A percentile compares a stretch with the other conserved stretches of the same genome.
phyloP scores from a whole-genome alignment of 169 alveolate species.

The Eimeria tenella region DNA sequence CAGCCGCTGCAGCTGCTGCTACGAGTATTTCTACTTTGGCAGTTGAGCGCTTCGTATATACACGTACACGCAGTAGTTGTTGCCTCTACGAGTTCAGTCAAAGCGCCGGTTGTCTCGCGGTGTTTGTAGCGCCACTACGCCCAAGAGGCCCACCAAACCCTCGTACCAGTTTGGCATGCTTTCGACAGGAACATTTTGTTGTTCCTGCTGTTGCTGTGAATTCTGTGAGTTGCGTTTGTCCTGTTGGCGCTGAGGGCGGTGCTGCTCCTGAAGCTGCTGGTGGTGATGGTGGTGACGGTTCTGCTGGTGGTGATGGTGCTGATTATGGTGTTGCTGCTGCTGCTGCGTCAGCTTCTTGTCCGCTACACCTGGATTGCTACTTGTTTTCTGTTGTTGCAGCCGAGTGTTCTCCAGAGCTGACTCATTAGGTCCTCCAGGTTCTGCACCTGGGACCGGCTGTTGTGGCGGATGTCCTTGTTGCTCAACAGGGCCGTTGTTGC shows the following conservation, averaged over 20 bases:
- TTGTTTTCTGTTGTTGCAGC: neutral
- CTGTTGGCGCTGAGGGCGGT: neutral
- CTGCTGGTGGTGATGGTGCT: neutral
- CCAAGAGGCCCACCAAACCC: neutral
- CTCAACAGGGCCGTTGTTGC: neutral
- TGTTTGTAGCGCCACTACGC: neutral
- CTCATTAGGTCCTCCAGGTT: too few species aligned
- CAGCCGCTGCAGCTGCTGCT: neutral
- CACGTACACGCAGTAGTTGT: neutral
- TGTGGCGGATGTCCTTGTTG: too few species aligned
- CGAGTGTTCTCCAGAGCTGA: too few species aligned
- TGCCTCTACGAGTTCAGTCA: neutral
- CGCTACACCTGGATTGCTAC: conserved; percentile 1
- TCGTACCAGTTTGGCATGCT: neutral
- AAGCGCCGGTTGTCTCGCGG: neutral
- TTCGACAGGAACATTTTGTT: neutral
- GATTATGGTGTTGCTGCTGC: neutral
- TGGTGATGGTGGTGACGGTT: neutral
- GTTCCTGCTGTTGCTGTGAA: neutral
- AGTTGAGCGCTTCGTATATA: neutral
- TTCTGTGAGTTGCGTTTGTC: neutral
- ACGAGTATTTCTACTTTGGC: neutral
- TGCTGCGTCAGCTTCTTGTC: conserved; percentile 3
- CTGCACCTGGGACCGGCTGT: too few species aligned
- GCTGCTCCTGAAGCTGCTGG: neutral